Evolutionary conservation across 1,284 basidiomycete genomes (phyloP).

Genomic region (Sutorius eximius): DNA sequence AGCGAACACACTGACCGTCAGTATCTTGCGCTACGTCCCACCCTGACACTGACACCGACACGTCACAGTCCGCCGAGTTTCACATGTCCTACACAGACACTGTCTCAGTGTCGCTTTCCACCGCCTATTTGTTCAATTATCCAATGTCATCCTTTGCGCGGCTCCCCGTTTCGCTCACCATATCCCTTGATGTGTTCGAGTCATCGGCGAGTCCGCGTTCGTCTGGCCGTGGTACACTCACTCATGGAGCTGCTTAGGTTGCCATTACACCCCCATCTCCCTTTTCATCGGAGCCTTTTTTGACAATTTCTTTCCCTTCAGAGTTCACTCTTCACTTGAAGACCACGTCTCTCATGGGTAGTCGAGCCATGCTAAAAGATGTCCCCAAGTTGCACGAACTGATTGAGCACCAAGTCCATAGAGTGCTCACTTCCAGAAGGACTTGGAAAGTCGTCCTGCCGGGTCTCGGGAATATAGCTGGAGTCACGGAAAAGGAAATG

Average conservation of each 20-base stretch:
- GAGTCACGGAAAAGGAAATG: slow-evolving; percentile 42
- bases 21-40: slow-evolving; percentile 8
- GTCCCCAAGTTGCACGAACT: slow-evolving; percentile 83
- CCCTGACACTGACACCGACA: slow-evolving; percentile 15
- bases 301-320: slow-evolving; percentile 63
- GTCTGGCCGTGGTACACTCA: slow-evolving; percentile 4
- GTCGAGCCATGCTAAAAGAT: slow-evolving; percentile 78
- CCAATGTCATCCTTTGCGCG: slow-evolving; percentile 77
- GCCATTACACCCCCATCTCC: slow-evolving; percentile 50
- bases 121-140: slow-evolving; percentile 81
- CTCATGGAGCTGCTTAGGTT: slow-evolving; percentile 40
- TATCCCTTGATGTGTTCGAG: slow-evolving; percentile 75
- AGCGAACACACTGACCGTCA: slow-evolving; percentile 14
- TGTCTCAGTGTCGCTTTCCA: slow-evolving; percentile 74
- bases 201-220: slow-evolving; percentile 51
- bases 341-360: slow-evolving; percentile 78
- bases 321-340: slow-evolving; percentile 68
- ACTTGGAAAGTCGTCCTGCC: slow-evolving; percentile 72
- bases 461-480: slow-evolving; percentile 51
- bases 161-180: slow-evolving; percentile 74
- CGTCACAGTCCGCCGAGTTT: slow-evolving; percentile 46
- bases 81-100: slow-evolving; percentile 70
- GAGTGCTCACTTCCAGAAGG: slow-evolving; percentile 56
- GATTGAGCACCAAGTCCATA: slow-evolving; percentile 71
- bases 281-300: slow-evolving; percentile 46